phyloP scores from a whole-genome alignment of 176 grass and related monocot species.

The Eleusine coracana region DNA sequence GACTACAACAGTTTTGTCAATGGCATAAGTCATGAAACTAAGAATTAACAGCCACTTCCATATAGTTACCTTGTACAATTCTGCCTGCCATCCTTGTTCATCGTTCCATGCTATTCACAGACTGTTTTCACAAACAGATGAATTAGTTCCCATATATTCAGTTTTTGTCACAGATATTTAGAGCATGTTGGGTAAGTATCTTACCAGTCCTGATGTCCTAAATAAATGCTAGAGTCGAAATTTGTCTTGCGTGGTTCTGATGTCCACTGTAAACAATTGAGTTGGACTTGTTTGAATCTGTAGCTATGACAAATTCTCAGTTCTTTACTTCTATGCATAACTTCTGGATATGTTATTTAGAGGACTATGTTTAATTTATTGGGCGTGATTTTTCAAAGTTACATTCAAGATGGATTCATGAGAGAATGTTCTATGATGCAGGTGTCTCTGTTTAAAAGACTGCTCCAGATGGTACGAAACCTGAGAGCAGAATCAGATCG shows the following conservation, averaged over 20 bases:
- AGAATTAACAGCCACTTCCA: neutral
- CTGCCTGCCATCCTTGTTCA: neutral
- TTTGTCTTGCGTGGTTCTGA: neutral
- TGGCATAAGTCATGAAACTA: neutral
- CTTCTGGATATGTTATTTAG: conserved; percentile 20
- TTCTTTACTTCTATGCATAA: conserved; percentile 22
- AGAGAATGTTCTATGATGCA: conserved; percentile 38
- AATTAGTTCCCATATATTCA: neutral
- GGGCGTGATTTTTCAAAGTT: neutral
- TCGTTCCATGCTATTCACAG: neutral
- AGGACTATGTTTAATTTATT: conserved; percentile 14
- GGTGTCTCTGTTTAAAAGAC: conserved; percentile 95
- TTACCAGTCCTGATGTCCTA: neutral
- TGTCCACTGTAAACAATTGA: conserved; percentile 6
- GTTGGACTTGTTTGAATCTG: neutral
- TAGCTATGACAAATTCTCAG: neutral
- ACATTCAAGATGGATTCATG: conserved; percentile 26
- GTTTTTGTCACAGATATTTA: neutral
- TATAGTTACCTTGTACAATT: neutral
- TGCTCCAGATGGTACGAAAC: conserved; percentile 97
- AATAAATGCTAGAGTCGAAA: conserved; percentile 5
- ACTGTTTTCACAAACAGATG: neutral
- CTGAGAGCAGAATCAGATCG: conserved; percentile 95
- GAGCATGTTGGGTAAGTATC: neutral
- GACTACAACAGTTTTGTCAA: neutral